Evolutionary conservation across 2,329 filamentous ascomycete genomes (phyloP).

Genomic region (Colletotrichum sp.): DNA sequence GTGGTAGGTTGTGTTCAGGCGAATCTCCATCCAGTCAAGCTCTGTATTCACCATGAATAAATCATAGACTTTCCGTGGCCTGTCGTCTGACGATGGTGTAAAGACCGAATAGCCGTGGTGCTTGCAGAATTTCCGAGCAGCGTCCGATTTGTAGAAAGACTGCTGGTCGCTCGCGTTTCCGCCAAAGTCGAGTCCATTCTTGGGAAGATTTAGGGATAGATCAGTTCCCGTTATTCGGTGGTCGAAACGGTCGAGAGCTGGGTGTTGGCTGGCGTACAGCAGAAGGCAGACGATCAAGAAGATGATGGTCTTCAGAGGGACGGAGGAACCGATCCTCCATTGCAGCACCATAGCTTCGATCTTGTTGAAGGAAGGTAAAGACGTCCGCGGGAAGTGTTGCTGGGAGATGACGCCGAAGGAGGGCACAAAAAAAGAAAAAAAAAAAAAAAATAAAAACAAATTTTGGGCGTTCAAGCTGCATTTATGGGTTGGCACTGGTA

Average conservation of each 20-base stretch:
- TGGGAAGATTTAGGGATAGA: conserved; percentile 2
- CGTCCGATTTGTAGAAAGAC: conserved; percentile 32
- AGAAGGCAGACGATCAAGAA: background rate
- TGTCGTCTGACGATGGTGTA: conserved; percentile 23
- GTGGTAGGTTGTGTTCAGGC: conserved; percentile 61
- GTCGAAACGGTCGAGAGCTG: conserved; percentile 17
- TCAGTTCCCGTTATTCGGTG: conserved; percentile 13
- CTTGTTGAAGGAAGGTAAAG: background rate
- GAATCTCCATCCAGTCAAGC: conserved; percentile 70
- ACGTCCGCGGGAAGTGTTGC: background rate
- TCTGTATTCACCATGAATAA: conserved; percentile 68
- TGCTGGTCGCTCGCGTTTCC: background rate
- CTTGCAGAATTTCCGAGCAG: conserved; percentile 33
- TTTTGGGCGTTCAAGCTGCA: background rate
- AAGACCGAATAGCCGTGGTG: conserved; percentile 38
- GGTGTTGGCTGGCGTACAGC: conserved; percentile 14
- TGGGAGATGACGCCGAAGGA: background rate
- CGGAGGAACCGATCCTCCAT: conserved; percentile 1
- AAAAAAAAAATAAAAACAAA: too few species aligned
- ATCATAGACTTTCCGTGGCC: conserved; percentile 61
- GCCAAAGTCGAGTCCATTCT: background rate
- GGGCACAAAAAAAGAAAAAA: background rate
- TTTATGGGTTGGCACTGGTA: background rate
- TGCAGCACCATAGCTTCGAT: conserved; percentile 4
- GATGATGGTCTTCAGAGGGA: background rate